Evolutionary conservation across 768 basidiomycete species (phyloP), one percentile per base, ranked within the genome.

Genomic region (Lentinula boryana): DNA sequence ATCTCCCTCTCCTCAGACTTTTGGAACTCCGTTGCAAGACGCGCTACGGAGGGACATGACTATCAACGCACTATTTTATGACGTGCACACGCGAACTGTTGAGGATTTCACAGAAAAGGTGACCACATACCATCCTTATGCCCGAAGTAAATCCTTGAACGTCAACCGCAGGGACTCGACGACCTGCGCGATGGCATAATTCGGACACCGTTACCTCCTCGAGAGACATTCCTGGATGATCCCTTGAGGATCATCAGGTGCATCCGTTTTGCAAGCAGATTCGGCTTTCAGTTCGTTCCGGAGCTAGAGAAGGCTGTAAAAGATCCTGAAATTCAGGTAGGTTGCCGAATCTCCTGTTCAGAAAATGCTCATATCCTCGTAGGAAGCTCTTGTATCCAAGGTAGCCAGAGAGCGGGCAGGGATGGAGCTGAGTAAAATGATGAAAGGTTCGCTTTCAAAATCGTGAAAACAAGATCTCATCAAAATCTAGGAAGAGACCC

Each of bases 41-140:
- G 95, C 97, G 2, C 71, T 90, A 52, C 79, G 97, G 56, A 80
- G 97, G 67, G 97, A 99, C 71, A 84, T 90, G 32, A 98, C 97
- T 1, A 97, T 99, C 71, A 99, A 99, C 69, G 78, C 96, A 0
- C 76, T 99, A 6, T 98, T 98, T 75, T 98, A 95, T 76, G 98
- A 99, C 65, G 83, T 99, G 1, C 94, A 97, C 67, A 87, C 88
- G 1, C 82, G 86, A 13, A 65, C 75, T 3, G 88, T 99, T 2
- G 97, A 99, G 69, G 97, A 99, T 70, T 82, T 82, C 67, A 96
- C 94, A 1, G 82, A 79, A 66, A 88, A 86, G 81, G 93, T 88
- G 68, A 33, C 62, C 61, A 32, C 31, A 4, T 60, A 32, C 38
- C 33, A 9, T 5, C 33, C 56, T 15, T 23, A 18, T 3, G 15